Conservation (phyloP, 139 green algal species). For the Chlorella sorokiniana region DNA sequence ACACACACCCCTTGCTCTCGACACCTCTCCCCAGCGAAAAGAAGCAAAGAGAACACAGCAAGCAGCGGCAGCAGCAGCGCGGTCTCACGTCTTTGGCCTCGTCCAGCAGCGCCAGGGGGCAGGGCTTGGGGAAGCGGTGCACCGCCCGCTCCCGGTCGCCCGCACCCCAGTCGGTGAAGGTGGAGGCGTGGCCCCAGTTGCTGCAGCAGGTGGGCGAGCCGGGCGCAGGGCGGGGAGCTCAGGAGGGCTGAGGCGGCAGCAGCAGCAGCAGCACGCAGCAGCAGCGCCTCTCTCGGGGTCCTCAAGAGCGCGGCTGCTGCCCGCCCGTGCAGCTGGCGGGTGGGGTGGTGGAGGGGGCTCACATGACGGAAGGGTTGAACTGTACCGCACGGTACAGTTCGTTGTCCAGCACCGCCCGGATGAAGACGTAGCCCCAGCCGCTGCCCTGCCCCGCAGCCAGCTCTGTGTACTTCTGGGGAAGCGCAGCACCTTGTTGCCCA, state of each 20-base stretch:
- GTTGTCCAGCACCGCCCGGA: background rate
- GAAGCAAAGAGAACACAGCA: no score
- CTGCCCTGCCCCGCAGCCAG: background rate
- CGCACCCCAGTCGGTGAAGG: background rate
- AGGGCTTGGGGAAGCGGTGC: constrained; percentile 6
- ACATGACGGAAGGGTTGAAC: constrained; percentile 15
- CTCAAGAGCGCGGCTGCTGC: no score
- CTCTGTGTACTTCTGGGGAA: constrained; percentile 16
- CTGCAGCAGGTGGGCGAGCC: background rate
- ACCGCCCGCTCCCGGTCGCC: background rate
- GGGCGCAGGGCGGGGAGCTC: background rate
- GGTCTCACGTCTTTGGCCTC: background rate
- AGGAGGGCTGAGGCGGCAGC: background rate
- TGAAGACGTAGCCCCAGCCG: constrained; percentile 19
- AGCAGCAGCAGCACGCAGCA: background rate
- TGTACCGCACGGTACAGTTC: background rate
- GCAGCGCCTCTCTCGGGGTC: no score
- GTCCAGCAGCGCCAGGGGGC: background rate
- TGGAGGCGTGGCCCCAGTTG: background rate
- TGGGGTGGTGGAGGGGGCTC: background rate
- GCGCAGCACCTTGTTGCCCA: constrained; percentile 28
- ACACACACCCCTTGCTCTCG: no score
- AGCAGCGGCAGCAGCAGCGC: background rate
- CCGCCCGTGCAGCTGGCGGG: no score
- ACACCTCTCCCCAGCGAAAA: no score